These are phyloP conservation scores for Acanthamoeba culbertsoni DNA, from an alignment of 208 protist genomes.

Conservation along the genomic window DNA sequence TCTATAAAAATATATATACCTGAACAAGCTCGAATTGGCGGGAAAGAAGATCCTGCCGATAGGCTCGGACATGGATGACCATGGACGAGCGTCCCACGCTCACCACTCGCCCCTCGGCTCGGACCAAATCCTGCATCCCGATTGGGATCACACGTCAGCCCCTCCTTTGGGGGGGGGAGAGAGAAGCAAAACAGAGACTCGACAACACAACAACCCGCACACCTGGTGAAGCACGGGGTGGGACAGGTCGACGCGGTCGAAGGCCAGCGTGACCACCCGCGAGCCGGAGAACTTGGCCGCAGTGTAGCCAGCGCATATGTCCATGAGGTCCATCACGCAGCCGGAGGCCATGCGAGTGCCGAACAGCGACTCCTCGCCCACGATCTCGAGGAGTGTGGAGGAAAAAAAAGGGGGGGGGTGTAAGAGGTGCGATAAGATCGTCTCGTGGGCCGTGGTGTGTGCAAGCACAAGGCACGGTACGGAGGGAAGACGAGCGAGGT, in stretches of 20 bases:
- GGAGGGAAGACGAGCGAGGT: neutral
- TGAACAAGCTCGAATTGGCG: constrained; percentile 29
- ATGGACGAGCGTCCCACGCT: constrained; percentile 30
- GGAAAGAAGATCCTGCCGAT: neutral
- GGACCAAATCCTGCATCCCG: neutral
- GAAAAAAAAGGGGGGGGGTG: neutral
- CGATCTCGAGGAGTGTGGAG: neutral
- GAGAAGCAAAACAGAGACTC: too few relatives aligned
- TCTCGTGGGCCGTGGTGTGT: too few relatives aligned
- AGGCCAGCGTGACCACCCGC: constrained; percentile 41
- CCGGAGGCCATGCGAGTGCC: constrained; percentile 9
- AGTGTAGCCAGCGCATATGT: constrained; percentile 18
- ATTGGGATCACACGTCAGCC: too few relatives aligned
- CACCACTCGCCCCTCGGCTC: constrained; percentile 20
- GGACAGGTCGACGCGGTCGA: constrained; percentile 36
- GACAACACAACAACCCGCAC: too few relatives aligned
- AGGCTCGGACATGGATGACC: constrained; percentile 16
- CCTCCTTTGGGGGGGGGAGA: too few relatives aligned
- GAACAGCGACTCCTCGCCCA: constrained; percentile 27
- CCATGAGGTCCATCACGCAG: neutral
- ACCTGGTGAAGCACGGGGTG: constrained; percentile 50
- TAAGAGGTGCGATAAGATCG: too few relatives aligned
- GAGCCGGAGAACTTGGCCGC: neutral
- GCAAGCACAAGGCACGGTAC: neutral
- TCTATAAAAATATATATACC: too few relatives aligned